Evolutionary conservation across 1,284 basidiomycete genomes (phyloP).

Genomic region (Trichosporon sp.): DNA sequence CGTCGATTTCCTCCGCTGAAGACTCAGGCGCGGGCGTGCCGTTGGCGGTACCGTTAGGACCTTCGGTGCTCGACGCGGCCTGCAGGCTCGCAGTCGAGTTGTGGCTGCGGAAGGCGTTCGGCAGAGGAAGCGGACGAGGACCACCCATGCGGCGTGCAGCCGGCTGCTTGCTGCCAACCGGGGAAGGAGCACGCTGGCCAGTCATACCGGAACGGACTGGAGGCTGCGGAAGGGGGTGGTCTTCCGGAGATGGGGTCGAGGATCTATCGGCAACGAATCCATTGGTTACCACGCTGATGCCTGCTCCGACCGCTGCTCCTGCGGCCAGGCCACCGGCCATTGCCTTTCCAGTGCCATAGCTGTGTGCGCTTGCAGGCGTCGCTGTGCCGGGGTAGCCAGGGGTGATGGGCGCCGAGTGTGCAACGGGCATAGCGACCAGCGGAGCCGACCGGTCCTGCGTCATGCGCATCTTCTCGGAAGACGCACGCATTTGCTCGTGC

Average conservation of each 20-base stretch:
- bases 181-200: not conserved
- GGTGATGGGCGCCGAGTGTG: not conserved
- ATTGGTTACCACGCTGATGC: not conserved
- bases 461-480: not conserved
- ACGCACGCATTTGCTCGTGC: not conserved
- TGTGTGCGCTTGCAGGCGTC: not conserved
- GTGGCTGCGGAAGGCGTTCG: constrained; percentile 28
- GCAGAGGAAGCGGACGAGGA: constrained; percentile 31
- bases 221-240: not conserved
- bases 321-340: not conserved
- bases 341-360: not conserved
- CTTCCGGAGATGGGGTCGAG: not conserved
- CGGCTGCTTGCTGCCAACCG: not conserved
- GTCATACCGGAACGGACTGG: not conserved
- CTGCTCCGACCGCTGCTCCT: not conserved
- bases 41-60: constrained; percentile 4
- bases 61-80: not conserved
- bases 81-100: constrained; percentile 1
- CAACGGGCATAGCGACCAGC: not conserved
- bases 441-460: not conserved
- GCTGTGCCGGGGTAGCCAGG: not conserved
- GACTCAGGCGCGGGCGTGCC: not conserved
- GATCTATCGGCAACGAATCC: not conserved
- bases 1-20: constrained; percentile 17
- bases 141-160: constrained; percentile 12